Conservation (phyloP, 2,329 filamentous ascomycete genomes). For the Lasiodiplodia sp. region DNA sequence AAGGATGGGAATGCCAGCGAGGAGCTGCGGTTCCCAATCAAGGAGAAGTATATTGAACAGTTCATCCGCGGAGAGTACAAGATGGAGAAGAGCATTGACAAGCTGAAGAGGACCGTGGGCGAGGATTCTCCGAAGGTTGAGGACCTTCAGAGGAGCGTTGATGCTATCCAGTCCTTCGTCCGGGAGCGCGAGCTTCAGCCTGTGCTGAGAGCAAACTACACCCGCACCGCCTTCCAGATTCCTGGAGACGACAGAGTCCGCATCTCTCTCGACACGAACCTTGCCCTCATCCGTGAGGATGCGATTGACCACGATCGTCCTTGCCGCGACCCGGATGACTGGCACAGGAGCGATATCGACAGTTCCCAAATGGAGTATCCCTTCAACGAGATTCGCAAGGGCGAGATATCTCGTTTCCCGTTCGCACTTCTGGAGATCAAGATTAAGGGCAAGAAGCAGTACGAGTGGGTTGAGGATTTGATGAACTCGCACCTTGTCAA, state of each 20-base stretch:
- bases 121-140: constrained; percentile 71
- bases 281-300: constrained; percentile 83
- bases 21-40: constrained; percentile 83
- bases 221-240: constrained; percentile 94
- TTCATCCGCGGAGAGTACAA: constrained; percentile 89
- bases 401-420: constrained; percentile 89
- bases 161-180: constrained; percentile 81
- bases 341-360: constrained; percentile 93
- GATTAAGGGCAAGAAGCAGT: constrained; percentile 72
- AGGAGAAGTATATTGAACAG: constrained; percentile 89
- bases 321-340: constrained; percentile 84
- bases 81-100: constrained; percentile 88
- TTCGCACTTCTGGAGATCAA: constrained; percentile 94
- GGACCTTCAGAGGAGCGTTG: constrained; percentile 73
- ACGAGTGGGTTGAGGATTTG: constrained; percentile 88
- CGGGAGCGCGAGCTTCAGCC: constrained; percentile 80
- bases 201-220: constrained; percentile 89
- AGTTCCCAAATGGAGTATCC: constrained; percentile 82
- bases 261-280: constrained; percentile 89
- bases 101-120: constrained; percentile 80
- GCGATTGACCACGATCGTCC: constrained; percentile 81
- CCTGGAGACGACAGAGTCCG: constrained; percentile 89
- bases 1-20: constrained; percentile 77
- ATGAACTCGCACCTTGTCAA: constrained; percentile 94
- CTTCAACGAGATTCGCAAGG: constrained; percentile 85